phyloP scores from a whole-genome alignment of 2,329 filamentous ascomycete species.

The Aureobasidium sp. region DNA sequence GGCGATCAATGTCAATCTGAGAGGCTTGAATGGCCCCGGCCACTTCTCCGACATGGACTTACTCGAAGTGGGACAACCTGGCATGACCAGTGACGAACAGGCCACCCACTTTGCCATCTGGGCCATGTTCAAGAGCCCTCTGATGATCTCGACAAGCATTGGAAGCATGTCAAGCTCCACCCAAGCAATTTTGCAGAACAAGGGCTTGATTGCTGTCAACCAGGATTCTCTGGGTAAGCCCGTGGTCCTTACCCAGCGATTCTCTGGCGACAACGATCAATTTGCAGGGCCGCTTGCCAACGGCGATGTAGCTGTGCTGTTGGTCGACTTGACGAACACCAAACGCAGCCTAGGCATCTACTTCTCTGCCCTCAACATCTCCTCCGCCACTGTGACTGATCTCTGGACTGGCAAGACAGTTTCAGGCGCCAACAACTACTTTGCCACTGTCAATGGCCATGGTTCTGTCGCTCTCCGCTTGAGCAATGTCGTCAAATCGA shows the following conservation, averaged over 20 bases:
- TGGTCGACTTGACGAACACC: constrained; percentile 34
- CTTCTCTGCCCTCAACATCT: constrained; percentile 28
- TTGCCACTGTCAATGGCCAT: constrained; percentile 23
- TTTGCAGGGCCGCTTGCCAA: constrained; percentile 33
- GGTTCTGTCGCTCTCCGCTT: constrained; percentile 30
- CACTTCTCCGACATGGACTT: constrained; percentile 25
- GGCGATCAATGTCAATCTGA: constrained; percentile 25
- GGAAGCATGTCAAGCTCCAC: constrained; percentile 20
- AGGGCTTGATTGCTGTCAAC: constrained; percentile 52
- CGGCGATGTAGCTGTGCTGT: constrained; percentile 29
- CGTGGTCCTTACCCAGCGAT: constrained; percentile 41
- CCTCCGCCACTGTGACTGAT: constrained; percentile 30
- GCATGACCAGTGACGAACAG: constrained; percentile 26
- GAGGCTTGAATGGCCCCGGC: constrained; percentile 24
- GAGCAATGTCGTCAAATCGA: constrained; percentile 26
- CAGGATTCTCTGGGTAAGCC: constrained; percentile 49
- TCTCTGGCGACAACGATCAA: constrained; percentile 34
- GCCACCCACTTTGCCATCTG: constrained; percentile 26
- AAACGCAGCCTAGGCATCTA: constrained; percentile 28
- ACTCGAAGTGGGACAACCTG: constrained; percentile 26
- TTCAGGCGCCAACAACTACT: constrained; percentile 20
- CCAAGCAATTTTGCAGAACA: constrained; percentile 36
- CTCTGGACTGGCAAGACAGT: constrained; percentile 28
- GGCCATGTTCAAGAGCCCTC: constrained; percentile 26
- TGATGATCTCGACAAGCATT: constrained; percentile 24